Conservation (phyloP, 495 filamentous ascomycete genomes). For the Penicillium robsamsonii region DNA sequence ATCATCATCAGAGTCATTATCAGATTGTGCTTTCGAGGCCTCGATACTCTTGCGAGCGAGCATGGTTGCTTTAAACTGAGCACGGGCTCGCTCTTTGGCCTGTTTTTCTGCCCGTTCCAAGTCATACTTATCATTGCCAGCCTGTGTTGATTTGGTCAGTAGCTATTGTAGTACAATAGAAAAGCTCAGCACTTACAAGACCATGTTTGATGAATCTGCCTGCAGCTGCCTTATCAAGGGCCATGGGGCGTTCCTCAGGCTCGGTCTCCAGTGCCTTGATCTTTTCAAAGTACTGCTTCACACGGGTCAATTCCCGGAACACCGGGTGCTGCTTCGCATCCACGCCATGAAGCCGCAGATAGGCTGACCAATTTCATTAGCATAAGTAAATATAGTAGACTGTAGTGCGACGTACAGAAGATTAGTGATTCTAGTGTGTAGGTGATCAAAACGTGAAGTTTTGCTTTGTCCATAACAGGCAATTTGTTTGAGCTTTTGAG, state of each 20-base stretch:
- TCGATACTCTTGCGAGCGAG: conserved; percentile 36
- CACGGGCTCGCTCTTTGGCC: conserved; percentile 52
- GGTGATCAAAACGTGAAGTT: conserved; percentile 77
- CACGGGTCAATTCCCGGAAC: conserved; percentile 76
- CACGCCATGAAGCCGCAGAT: conserved; percentile 73
- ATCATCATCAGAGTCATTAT: conserved; percentile 22
- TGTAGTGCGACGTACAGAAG: conserved; percentile 61
- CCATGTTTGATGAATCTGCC: conserved; percentile 76
- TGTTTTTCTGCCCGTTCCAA: conserved; percentile 51
- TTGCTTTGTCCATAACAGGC: conserved; percentile 89
- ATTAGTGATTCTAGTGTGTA: conserved; percentile 91
- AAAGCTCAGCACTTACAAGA: conserved; percentile 52
- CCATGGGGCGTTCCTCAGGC: conserved; percentile 54
- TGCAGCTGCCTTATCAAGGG: conserved; percentile 77
- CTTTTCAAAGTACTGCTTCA: conserved; percentile 91
- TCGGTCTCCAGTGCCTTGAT: conserved; percentile 64
- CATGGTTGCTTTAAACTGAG: conserved; percentile 49
- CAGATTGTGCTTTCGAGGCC: conserved; percentile 28
- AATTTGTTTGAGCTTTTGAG: conserved; percentile 70
- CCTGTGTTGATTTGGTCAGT: conserved; percentile 32
- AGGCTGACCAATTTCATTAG: conserved; percentile 51
- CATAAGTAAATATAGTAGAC: neutral
- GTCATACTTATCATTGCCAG: conserved; percentile 63
- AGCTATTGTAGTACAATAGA: conserved; percentile 6
- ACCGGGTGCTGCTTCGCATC: conserved; percentile 82